Conservation (phyloP, 1,284 basidiomycete genomes). For the Tranzscheliella williamsii region DNA sequence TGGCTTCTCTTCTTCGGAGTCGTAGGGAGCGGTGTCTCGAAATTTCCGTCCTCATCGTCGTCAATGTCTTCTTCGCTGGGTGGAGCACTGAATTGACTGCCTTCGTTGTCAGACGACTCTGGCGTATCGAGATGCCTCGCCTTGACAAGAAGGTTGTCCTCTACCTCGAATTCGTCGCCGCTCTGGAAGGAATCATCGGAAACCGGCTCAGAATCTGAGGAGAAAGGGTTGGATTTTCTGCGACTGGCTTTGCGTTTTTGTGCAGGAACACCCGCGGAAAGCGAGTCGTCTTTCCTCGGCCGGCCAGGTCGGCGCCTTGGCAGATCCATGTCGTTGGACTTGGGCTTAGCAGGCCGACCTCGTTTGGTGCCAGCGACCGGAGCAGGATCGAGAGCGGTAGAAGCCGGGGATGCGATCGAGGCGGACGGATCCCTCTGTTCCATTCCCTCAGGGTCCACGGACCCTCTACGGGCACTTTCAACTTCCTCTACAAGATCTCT, state of each 20-base stretch:
- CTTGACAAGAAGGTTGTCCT: constrained; percentile 35
- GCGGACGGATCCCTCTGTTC: too few species aligned
- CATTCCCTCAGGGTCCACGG: neutral
- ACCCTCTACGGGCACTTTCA: neutral
- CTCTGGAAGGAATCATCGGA: constrained; percentile 40
- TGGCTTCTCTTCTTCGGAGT: constrained; percentile 23
- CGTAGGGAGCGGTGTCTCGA: constrained; percentile 20
- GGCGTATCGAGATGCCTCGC: constrained; percentile 30
- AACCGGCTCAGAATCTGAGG: constrained; percentile 24
- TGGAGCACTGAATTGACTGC: constrained; percentile 19
- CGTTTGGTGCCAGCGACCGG: neutral
- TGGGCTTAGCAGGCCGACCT: constrained; percentile 1
- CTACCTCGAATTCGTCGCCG: constrained; percentile 32
- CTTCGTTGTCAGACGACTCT: constrained; percentile 29
- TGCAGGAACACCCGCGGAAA: constrained; percentile 24
- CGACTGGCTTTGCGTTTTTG: constrained; percentile 14
- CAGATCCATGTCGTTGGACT: constrained; percentile 8
- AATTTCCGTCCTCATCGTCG: constrained; percentile 13
- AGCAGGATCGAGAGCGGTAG: neutral
- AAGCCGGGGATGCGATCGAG: constrained; percentile 8
- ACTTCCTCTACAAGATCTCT: constrained; percentile 32
- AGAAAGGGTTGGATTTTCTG: constrained; percentile 16
- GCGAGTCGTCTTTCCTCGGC: constrained; percentile 26
- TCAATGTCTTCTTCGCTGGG: constrained; percentile 3
- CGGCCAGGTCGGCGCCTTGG: constrained; percentile 28